These are phyloP conservation scores for Penicillium dipodomyicola DNA, from an alignment of 495 filamentous ascomycete species.

Conservation along the genomic window DNA sequence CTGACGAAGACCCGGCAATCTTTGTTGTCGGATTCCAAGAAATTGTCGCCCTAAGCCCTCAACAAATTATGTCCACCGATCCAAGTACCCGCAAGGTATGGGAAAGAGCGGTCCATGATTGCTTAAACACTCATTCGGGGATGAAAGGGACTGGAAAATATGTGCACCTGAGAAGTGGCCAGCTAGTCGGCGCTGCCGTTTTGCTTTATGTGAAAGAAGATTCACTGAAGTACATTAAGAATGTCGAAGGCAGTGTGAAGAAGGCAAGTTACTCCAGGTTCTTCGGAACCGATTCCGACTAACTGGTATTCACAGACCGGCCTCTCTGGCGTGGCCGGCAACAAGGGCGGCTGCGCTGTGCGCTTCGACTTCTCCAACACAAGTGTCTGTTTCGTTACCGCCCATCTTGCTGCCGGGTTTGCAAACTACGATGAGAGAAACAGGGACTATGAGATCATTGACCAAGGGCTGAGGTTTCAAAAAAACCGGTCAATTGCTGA, in stretches of 20 bases:
- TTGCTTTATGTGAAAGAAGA: conserved; percentile 85
- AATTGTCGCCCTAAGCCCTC: conserved; percentile 92
- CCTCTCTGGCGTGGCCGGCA: conserved; percentile 94
- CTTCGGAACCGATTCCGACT: conserved; percentile 9
- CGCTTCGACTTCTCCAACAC: conserved; percentile 94
- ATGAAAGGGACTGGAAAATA: conserved; percentile 68
- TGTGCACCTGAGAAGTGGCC: conserved; percentile 83
- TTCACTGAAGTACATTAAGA: conserved; percentile 77
- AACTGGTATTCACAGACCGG: conserved; percentile 60
- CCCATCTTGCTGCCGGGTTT: conserved; percentile 94
- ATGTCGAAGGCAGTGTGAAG: conserved; percentile 93
- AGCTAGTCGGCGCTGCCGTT: conserved; percentile 90
- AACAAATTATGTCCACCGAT: conserved; percentile 99
- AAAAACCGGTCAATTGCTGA: conserved; percentile 85
- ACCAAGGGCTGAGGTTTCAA: conserved; percentile 83
- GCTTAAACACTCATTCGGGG: conserved; percentile 68
- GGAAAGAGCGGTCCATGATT: conserved; percentile 77
- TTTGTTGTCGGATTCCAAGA: conserved; percentile 93
- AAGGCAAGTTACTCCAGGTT: conserved; percentile 51
- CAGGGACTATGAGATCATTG: conserved; percentile 86
- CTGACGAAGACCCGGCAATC: conserved; percentile 48
- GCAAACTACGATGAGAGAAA: conserved; percentile 97
- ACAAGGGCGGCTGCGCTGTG: conserved; percentile 97
- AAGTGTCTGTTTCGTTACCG: conserved; percentile 91
- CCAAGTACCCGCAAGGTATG: conserved; percentile 78